Conservation (phyloP, 2,329 filamentous ascomycete species). For the Hymenoscyphus scutula region DNA sequence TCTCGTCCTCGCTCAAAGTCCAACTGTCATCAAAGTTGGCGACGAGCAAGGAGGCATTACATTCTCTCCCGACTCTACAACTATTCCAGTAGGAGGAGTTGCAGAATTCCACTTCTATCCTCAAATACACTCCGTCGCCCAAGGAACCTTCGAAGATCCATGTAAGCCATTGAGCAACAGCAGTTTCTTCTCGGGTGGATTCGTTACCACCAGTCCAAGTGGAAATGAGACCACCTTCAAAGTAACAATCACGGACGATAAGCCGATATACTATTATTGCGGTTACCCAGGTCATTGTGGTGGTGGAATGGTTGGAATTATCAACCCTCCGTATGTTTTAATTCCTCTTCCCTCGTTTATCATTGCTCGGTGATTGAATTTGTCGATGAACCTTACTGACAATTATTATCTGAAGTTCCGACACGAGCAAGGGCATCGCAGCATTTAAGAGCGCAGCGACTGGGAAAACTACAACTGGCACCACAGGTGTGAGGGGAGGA, state of each 20-base stretch:
- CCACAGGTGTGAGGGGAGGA: constrained; percentile 7
- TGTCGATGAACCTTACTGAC: not conserved
- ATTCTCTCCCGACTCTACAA: constrained; percentile 51
- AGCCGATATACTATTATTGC: constrained; percentile 46
- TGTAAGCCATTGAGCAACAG: constrained; percentile 34
- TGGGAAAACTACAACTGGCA: constrained; percentile 1
- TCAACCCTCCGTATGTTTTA: constrained; percentile 40
- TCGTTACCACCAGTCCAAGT: constrained; percentile 20
- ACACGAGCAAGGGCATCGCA: not conserved
- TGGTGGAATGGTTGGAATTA: constrained; percentile 44
- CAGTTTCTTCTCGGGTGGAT: constrained; percentile 32
- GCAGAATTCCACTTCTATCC: constrained; percentile 56
- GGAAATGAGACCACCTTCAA: constrained; percentile 40
- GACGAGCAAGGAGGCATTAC: constrained; percentile 35
- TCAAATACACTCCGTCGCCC: constrained; percentile 49
- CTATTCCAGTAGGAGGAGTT: constrained; percentile 48
- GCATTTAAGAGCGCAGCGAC: constrained; percentile 3
- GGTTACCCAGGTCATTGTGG: constrained; percentile 40
- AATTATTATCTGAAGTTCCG: not conserved
- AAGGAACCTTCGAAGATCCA: constrained; percentile 37
- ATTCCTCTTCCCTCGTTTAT: too few relatives aligned
- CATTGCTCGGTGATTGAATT: too few relatives aligned
- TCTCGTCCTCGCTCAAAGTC: constrained; percentile 11
- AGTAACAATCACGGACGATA: constrained; percentile 40
- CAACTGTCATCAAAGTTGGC: constrained; percentile 35